Percentiles rank a stretch among this genome's conserved stretches.
These are phyloP conservation scores for Conticribra weissflogii DNA, from an alignment of 108 stramenopile genomes.

Conservation along the genomic window DNA sequence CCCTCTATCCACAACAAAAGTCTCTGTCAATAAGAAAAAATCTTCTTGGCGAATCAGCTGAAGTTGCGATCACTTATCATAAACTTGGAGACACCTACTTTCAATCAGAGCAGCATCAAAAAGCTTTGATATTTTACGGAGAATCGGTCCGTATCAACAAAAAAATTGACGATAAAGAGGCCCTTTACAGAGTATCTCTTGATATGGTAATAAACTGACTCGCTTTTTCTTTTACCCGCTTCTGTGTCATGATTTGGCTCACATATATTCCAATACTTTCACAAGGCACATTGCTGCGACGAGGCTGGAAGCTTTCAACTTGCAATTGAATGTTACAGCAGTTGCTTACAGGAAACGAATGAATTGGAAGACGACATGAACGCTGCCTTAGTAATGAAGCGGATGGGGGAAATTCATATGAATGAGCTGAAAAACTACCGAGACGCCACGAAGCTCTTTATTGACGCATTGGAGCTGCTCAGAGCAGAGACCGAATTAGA, in stretches of 20 bases:
- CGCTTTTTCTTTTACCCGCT: too few species aligned
- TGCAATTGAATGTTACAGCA: conserved; percentile 46
- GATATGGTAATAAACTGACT: too few species aligned
- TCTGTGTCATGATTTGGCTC: too few species aligned
- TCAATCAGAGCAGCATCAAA: conserved; percentile 28
- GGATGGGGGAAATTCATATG: conserved; percentile 48
- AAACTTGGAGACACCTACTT: conserved; percentile 31
- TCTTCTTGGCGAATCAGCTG: conserved; percentile 29
- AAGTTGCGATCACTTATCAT: conserved; percentile 46
- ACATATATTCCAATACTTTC: too few species aligned
- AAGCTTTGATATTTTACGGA: conserved; percentile 48
- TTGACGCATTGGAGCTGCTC: conserved; percentile 42
- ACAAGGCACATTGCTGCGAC: conserved; percentile 33
- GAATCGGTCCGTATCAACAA: conserved; percentile 43
- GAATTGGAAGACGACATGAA: conserved; percentile 16
- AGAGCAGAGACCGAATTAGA: conserved; percentile 5
- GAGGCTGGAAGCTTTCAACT: conserved; percentile 21
- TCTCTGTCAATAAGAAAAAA: conserved; percentile 27
- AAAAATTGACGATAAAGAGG: conserved; percentile 18
- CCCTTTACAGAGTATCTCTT: conserved; percentile 32
- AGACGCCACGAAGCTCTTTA: conserved; percentile 39
- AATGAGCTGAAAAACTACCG: conserved; percentile 28
- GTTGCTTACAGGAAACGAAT: conserved; percentile 31
- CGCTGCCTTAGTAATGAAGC: conserved; percentile 25
- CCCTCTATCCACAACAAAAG: neutral